Evolutionary conservation across 257 asterid species (phyloP).

Genomic region (Nicotiana benthamiana): DNA sequence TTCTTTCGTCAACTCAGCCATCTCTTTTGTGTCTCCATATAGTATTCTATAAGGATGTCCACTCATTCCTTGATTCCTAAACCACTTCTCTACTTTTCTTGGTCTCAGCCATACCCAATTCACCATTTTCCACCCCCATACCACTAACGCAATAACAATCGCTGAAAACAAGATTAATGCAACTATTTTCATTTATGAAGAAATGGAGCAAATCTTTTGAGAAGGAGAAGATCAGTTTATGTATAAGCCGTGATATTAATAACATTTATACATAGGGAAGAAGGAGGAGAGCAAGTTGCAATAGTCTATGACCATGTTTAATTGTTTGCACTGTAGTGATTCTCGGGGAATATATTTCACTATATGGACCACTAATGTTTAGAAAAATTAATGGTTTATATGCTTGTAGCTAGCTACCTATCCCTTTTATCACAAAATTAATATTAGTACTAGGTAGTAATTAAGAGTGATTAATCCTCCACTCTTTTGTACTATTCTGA

Average conservation of each 20-base stretch:
- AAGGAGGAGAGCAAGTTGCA: background rate
- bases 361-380: conserved; percentile 31
- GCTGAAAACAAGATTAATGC: background rate
- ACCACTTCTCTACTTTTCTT: conserved; percentile 27
- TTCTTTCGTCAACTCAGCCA: conserved; percentile 27
- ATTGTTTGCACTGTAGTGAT: background rate
- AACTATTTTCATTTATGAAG: background rate
- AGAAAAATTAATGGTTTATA: background rate
- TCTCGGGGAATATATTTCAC: conserved; percentile 10
- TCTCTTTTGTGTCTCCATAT: conserved; percentile 47
- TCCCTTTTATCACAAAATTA: background rate
- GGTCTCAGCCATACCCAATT: conserved; percentile 52
- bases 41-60: conserved; percentile 40
- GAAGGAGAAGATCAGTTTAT: background rate
- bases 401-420: background rate
- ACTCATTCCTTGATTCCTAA: conserved; percentile 39
- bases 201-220: background rate
- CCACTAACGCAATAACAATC: background rate
- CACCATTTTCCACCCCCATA: conserved; percentile 27
- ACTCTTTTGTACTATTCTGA: background rate
- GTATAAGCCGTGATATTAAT: background rate
- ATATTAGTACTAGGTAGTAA: background rate
- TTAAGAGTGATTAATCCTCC: background rate
- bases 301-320: background rate
- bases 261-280: no score